Evolutionary conservation across 257 asterid species (phyloP).

Genomic region (Nicotiana knightiana): DNA sequence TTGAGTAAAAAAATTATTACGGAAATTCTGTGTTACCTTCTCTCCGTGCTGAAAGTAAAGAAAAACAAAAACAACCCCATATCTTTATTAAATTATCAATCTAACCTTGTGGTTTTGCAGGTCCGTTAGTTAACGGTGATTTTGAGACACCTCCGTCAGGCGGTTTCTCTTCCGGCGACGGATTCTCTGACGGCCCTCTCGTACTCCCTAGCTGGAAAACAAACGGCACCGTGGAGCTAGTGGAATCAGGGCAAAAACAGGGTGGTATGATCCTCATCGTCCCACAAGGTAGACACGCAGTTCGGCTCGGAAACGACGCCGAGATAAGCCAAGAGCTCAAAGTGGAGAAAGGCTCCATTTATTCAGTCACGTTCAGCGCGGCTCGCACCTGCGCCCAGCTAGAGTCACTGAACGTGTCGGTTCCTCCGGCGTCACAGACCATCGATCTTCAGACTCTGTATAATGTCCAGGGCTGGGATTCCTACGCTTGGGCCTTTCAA

Average conservation of each 20-base stretch:
- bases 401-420: slow-evolving; percentile 90
- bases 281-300: slow-evolving; percentile 80
- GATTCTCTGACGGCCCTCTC: slow-evolving; percentile 42
- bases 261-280: slow-evolving; percentile 97
- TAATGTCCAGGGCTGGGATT: slow-evolving; percentile 90
- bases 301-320: slow-evolving; percentile 83
- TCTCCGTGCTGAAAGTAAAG: no score
- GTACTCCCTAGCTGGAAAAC: slow-evolving; percentile 73
- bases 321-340: slow-evolving; percentile 71
- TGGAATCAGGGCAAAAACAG: slow-evolving; percentile 78
- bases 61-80: no score
- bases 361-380: slow-evolving; percentile 88
- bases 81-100: not conserved
- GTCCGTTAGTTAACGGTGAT: slow-evolving; percentile 73
- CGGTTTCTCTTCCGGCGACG: slow-evolving; percentile 47
- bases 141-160: slow-evolving; percentile 81
- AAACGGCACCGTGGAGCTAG: slow-evolving; percentile 77
- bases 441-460: slow-evolving; percentile 90
- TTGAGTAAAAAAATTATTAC: no score
- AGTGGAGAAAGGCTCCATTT: slow-evolving; percentile 66
- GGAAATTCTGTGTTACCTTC: no score
- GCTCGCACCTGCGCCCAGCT: slow-evolving; percentile 98
- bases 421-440: slow-evolving; percentile 75
- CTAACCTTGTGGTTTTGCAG: slow-evolving; percentile 19
- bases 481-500: slow-evolving; percentile 87